phyloP scores from a whole-genome alignment of 106 monocot species.

The Triglochin maritima region DNA sequence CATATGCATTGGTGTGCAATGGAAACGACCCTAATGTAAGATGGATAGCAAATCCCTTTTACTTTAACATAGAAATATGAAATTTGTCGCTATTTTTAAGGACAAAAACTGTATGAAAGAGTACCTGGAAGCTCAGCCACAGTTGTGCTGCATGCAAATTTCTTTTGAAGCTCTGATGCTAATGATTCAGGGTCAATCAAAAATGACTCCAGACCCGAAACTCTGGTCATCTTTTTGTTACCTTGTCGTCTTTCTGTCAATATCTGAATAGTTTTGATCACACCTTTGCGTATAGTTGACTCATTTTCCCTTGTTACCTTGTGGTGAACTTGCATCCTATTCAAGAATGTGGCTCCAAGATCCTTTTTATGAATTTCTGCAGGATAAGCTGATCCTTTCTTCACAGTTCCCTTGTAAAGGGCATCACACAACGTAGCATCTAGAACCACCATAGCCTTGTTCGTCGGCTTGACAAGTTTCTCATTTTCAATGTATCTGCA shows the following conservation, averaged over 20 bases:
- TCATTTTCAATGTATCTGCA: slow-evolving; percentile 82
- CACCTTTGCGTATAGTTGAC: slow-evolving; percentile 56
- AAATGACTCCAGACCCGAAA: slow-evolving; percentile 80
- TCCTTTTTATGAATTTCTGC: slow-evolving; percentile 91
- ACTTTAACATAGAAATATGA: too few relatives aligned
- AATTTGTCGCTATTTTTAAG: too few relatives aligned
- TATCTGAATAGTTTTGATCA: slow-evolving; percentile 65
- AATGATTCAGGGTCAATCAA: slow-evolving; percentile 76
- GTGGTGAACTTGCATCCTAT: slow-evolving; percentile 80
- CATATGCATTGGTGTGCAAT: too few relatives aligned
- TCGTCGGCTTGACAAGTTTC: slow-evolving; percentile 51
- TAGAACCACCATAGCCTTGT: slow-evolving; percentile 63
- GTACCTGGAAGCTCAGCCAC: slow-evolving; percentile 89
- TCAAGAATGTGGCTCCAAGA: slow-evolving; percentile 69
- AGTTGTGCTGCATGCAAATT: slow-evolving; percentile 97
- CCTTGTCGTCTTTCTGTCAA: slow-evolving; percentile 90
- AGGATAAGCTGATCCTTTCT: slow-evolving; percentile 79
- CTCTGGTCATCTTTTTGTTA: slow-evolving; percentile 88
- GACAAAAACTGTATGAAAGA: background rate
- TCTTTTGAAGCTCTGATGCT: slow-evolving; percentile 90
- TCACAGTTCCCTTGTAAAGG: slow-evolving; percentile 80
- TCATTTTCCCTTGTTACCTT: slow-evolving; percentile 54
- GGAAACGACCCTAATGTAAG: too few relatives aligned
- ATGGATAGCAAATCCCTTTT: too few relatives aligned
- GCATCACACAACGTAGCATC: slow-evolving; percentile 90